Evolutionary conservation across 345 rosid species (phyloP).

Genomic region (Salix arbutifolia): DNA sequence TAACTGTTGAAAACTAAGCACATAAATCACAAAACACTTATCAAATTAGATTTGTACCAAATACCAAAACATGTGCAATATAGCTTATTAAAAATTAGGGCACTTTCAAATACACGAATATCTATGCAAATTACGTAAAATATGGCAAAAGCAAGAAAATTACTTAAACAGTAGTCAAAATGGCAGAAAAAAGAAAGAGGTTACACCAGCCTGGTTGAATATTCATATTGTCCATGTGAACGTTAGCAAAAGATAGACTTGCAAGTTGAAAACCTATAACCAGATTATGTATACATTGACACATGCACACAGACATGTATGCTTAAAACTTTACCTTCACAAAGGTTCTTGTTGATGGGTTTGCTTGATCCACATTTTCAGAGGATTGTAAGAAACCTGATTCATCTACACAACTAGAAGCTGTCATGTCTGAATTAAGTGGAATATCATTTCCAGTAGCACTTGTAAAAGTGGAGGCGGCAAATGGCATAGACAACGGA

Average conservation of each 20-base stretch:
- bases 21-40: not conserved
- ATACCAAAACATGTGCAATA: not conserved
- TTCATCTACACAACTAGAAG: slow-evolving; percentile 52
- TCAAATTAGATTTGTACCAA: not conserved
- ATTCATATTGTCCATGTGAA: not conserved
- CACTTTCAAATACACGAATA: not conserved
- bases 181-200: not conserved
- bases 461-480: slow-evolving; percentile 31
- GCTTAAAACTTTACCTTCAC: slow-evolving; percentile 37
- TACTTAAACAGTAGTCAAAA: not conserved
- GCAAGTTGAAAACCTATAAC: not conserved
- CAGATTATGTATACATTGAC: not conserved
- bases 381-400: slow-evolving; percentile 51
- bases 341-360: slow-evolving; percentile 43
- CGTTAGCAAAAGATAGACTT: not conserved
- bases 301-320: not conserved
- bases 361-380: slow-evolving; percentile 45
- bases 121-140: not conserved
- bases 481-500: slow-evolving; percentile 32
- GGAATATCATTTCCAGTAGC: slow-evolving; percentile 36
- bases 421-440: slow-evolving; percentile 39
- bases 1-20: not conserved
- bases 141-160: not conserved
- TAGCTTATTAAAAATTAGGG: not conserved
- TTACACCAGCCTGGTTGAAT: not conserved